Conservation (phyloP, 495 filamentous ascomycete genomes). For the Filosporella fistucella region DNA sequence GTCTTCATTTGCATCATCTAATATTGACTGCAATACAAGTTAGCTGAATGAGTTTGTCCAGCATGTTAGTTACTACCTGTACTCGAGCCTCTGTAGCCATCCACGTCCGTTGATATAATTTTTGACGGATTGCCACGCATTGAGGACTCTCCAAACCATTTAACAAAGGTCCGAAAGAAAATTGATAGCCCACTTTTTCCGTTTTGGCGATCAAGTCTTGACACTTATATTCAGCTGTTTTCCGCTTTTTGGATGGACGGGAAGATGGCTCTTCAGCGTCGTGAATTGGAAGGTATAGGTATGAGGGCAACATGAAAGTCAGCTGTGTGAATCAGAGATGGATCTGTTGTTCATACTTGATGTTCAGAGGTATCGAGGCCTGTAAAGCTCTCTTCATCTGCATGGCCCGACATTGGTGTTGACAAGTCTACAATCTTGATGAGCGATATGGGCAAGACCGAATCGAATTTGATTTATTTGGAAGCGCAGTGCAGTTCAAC, state of each 20-base stretch:
- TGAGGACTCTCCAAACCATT: slow-evolving; percentile 54
- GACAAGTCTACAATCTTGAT: no score
- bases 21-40: slow-evolving; percentile 47
- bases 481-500: no score
- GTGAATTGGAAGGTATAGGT: slow-evolving; percentile 59
- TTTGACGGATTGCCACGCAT: slow-evolving; percentile 48
- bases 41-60: no score
- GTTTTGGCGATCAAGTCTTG: no score
- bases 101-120: slow-evolving; percentile 66
- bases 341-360: slow-evolving; percentile 23
- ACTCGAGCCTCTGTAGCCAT: slow-evolving; percentile 59
- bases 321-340: no score
- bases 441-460: no score
- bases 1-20: slow-evolving; percentile 56
- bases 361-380: slow-evolving; percentile 22
- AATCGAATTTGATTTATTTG: no score
- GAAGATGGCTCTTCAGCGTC: slow-evolving; percentile 23
- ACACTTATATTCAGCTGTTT: slow-evolving; percentile 38
- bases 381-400: slow-evolving; percentile 10
- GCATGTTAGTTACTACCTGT: no score
- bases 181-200: no score
- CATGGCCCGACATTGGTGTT: slow-evolving; percentile 20
- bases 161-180: slow-evolving; percentile 58
- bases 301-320: no score
- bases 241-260: slow-evolving; percentile 63